A percentile compares a stretch with the other conserved stretches of the same genome.
Conservation (phyloP, 2,329 filamentous ascomycete genomes). For the Pyricularia pennisetigena region DNA sequence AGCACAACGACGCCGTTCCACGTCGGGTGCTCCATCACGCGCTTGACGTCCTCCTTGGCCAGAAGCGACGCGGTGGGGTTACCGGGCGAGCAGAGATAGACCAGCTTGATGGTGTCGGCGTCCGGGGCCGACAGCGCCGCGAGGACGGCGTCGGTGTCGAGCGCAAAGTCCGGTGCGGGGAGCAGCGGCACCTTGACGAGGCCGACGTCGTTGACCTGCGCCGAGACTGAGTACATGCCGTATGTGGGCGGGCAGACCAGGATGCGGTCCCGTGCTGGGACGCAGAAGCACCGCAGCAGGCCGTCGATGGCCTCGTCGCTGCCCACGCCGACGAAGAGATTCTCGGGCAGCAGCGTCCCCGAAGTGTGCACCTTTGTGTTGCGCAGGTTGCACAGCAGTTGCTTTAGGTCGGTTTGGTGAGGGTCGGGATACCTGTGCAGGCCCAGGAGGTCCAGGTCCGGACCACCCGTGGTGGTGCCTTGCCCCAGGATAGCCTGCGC, state of each 20-base stretch:
- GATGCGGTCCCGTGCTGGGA: slow-evolving; percentile 78
- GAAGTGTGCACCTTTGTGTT: slow-evolving; percentile 75
- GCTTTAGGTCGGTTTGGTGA: slow-evolving; percentile 81
- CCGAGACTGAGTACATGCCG: slow-evolving; percentile 95
- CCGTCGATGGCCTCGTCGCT: slow-evolving; percentile 97
- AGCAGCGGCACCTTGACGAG: slow-evolving; percentile 81
- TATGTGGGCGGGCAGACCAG: slow-evolving; percentile 95
- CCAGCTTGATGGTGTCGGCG: slow-evolving; percentile 58
- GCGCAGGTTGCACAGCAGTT: slow-evolving; percentile 75
- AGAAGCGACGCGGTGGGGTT: slow-evolving; percentile 84
- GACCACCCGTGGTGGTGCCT: slow-evolving; percentile 26
- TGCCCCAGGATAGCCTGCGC: slow-evolving; percentile 22
- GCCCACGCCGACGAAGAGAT: slow-evolving; percentile 91
- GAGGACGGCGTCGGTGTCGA: slow-evolving; percentile 62
- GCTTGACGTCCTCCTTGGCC: slow-evolving; percentile 61
- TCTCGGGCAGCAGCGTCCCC: slow-evolving; percentile 63
- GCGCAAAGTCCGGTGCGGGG: slow-evolving; percentile 58
- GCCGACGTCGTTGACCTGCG: slow-evolving; percentile 83
- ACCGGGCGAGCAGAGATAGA: slow-evolving; percentile 88
- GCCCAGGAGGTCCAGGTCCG: slow-evolving; percentile 65
- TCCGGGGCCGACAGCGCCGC: slow-evolving; percentile 42
- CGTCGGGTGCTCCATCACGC: slow-evolving; percentile 71
- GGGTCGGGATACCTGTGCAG: slow-evolving; percentile 95
- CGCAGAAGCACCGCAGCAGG: slow-evolving; percentile 85
- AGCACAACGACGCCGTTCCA: slow-evolving; percentile 94